phyloP scores from a whole-genome alignment of 192 early-diverging fungal genomes.

The Diversispora epigaea region DNA sequence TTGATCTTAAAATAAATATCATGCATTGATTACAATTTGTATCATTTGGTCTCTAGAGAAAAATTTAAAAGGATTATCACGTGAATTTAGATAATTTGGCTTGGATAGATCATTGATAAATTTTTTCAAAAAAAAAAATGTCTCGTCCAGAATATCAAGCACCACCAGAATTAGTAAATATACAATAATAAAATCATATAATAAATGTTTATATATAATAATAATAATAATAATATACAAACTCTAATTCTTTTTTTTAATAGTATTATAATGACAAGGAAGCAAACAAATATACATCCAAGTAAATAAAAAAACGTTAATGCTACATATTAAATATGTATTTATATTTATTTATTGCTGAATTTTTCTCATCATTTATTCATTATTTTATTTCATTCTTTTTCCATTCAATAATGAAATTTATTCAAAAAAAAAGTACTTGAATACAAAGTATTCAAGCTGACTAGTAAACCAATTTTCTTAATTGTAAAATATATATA shows the following conservation, averaged over 20 bases:
- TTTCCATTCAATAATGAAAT: background rate
- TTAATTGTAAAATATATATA: too few relatives aligned
- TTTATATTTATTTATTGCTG: background rate
- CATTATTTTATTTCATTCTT: background rate
- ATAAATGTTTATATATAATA: background rate
- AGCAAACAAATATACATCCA: conserved; percentile 91
- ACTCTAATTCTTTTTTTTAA: background rate
- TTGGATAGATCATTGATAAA: too few relatives aligned
- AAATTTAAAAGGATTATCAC: too few relatives aligned
- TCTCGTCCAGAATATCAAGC: conserved; percentile 94
- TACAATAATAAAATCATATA: background rate
- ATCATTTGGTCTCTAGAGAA: too few relatives aligned
- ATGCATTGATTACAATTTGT: too few relatives aligned
- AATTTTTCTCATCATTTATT: background rate
- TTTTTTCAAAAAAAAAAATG: conserved; percentile 59
- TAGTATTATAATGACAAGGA: conserved; percentile 94
- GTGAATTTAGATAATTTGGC: too few relatives aligned
- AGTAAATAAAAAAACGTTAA: conserved; percentile 51
- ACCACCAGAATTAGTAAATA: conserved; percentile 90
- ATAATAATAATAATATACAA: background rate
- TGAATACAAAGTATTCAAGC: conserved; percentile 92
- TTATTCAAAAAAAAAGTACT: conserved; percentile 55
- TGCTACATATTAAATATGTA: conserved; percentile 3
- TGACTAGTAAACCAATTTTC: conserved; percentile 59
- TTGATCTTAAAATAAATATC: too few relatives aligned